Evolutionary conservation across 352 stramenopile genomes (phyloP), one percentile per base, ranked within the genome.

Genomic region (Peronospora destructor): DNA sequence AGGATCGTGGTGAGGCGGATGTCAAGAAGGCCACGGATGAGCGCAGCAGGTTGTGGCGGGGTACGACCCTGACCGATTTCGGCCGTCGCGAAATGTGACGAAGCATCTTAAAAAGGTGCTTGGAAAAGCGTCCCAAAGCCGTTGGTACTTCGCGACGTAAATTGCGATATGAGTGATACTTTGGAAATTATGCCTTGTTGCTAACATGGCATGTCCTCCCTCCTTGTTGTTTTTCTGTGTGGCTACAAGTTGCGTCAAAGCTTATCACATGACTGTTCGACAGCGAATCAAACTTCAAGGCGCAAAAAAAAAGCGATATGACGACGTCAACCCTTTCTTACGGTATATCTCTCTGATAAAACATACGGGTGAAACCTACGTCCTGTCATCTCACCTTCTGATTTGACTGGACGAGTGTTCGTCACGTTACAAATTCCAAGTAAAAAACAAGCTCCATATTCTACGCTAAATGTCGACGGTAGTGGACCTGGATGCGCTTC

Each of bases 401-500:
- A 0, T 30, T 49, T 49, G 42, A 45, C 29, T 42, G 46, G 49
- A 19, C 30, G 6, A 29, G 28, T 28, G 17, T 28, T 28, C 8
- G 40, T 30, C 42, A 54, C 11, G 41, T 51, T 66, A 62, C 53
- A 66, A 62, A 59, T 37, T 9, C 29, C 40, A 61, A 66, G 52
- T 54, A 34, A 47, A 36, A 40, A 32, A 32, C 11, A 3, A 56
- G 44, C 39, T 42, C 12, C 37, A 32, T 32, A 32, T 11, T 32
- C 8, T 19, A 43, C 11, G 6, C 56, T 47, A 43, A 45, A 66
- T 52, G 28, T 42, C 39, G 5, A 26, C 13, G 9, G 55, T 55
- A n/a, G 68, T 97, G 61, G 90, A 98, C 68, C 67, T 98, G 38
- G 94, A 98, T 45, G 91, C 78, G 14, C 70, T 98, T 21, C 88